Evolutionary conservation across 306 rosid genomes (phyloP).

Genomic region (Trichosanthes truncata): DNA sequence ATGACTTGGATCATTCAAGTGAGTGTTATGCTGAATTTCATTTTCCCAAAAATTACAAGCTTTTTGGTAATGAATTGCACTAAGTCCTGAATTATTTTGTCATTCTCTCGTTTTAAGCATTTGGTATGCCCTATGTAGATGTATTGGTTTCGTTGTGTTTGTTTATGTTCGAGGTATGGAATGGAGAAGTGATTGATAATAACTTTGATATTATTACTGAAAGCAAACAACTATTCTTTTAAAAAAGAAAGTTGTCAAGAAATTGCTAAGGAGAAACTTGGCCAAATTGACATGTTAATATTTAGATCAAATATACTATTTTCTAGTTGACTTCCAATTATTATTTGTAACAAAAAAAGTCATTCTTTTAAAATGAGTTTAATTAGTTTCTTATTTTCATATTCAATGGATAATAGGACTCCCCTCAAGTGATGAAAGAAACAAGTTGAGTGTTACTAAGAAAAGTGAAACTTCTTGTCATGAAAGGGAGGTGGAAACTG

Average conservation of each 20-base stretch:
- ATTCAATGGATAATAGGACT: too few species aligned
- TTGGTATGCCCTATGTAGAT: not conserved
- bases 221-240: not conserved
- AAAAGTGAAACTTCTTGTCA: too few species aligned
- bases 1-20: slow-evolving; percentile 91
- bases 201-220: not conserved
- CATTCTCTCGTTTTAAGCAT: not conserved
- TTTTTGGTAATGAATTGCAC: not conserved
- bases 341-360: too few species aligned
- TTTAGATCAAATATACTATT: not conserved
- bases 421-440: too few species aligned
- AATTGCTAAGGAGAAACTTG: too few species aligned
- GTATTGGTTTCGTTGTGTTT: not conserved
- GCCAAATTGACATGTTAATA: not conserved
- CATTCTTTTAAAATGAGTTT: too few species aligned
- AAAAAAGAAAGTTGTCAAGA: too few species aligned
- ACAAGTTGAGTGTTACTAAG: too few species aligned
- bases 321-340: too few species aligned
- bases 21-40: slow-evolving; percentile 18
- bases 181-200: not conserved
- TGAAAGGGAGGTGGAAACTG: too few species aligned
- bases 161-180: not conserved
- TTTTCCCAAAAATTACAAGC: not conserved
- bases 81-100: not conserved
- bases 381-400: too few species aligned